These are phyloP conservation scores for Lentinula edodes DNA, from an alignment of 768 basidiomycete species.

Conservation along the genomic window DNA sequence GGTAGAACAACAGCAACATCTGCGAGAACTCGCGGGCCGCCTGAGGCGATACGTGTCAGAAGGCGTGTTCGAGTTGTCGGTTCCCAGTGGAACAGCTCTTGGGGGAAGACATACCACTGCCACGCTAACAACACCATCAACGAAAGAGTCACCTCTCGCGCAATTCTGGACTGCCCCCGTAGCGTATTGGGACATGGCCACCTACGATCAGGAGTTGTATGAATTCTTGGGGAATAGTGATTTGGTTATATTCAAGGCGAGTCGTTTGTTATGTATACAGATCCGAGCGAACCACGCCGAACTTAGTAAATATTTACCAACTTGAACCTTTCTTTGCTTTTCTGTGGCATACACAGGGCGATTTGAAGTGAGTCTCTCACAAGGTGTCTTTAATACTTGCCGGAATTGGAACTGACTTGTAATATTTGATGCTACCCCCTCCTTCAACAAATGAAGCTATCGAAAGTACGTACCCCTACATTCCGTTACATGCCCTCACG, in stretches of 20 bases:
- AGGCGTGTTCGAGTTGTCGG: conserved; percentile 70
- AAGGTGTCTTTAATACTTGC: too few relatives aligned
- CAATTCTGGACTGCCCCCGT: conserved; percentile 72
- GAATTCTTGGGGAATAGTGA: conserved; percentile 45
- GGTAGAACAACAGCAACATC: conserved; percentile 27
- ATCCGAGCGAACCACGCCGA: too few relatives aligned
- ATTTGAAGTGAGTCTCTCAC: conserved; percentile 61
- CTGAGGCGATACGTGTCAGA: conserved; percentile 69
- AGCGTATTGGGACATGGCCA: conserved; percentile 73
- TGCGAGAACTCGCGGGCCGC: conserved; percentile 57
- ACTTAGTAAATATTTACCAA: too few relatives aligned
- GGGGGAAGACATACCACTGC: conserved; percentile 28
- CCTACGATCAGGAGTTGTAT: conserved; percentile 46
- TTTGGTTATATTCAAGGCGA: conserved; percentile 82
- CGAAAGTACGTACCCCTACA: conserved; percentile 57
- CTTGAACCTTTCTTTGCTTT: background rate
- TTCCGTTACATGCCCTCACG: too few relatives aligned
- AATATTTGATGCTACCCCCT: too few relatives aligned
- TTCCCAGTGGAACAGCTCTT: conserved; percentile 52
- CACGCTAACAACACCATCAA: background rate
- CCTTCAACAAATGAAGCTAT: conserved; percentile 39
- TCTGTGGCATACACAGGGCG: conserved; percentile 47
- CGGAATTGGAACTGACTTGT: too few relatives aligned
- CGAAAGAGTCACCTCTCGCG: conserved; percentile 14
- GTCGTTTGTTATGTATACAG: too few relatives aligned